phyloP scores from a whole-genome alignment of 2,329 filamentous ascomycete species.

The Penicillium vulpinum region DNA sequence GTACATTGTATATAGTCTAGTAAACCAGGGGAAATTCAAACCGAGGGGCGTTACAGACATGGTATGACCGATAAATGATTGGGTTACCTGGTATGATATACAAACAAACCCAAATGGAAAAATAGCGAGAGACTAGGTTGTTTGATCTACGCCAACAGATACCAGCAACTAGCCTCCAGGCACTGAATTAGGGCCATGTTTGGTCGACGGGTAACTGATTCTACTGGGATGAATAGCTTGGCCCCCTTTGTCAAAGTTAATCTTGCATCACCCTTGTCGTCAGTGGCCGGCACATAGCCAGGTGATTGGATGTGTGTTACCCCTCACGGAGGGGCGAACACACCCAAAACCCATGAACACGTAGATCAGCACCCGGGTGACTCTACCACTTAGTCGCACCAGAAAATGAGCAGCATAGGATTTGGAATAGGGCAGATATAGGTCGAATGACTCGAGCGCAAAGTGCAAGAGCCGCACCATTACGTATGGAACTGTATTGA shows the following conservation, averaged over 20 bases:
- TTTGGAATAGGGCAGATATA: background rate
- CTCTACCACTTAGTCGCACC: background rate
- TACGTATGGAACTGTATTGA: background rate
- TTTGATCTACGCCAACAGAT: background rate
- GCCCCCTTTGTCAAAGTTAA: slow-evolving; percentile 14
- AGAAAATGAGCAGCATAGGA: background rate
- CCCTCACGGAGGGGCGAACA: slow-evolving; percentile 6
- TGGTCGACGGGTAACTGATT: background rate
- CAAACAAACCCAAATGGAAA: background rate
- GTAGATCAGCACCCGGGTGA: slow-evolving; percentile 1
- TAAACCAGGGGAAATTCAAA: background rate
- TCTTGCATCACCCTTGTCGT: slow-evolving; percentile 20
- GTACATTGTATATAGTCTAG: background rate
- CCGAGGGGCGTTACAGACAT: background rate
- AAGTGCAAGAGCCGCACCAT: background rate
- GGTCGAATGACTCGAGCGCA: no score
- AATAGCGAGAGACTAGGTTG: background rate
- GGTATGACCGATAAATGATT: background rate
- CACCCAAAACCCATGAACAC: background rate
- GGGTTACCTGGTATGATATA: background rate
- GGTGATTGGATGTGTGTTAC: slow-evolving; percentile 13
- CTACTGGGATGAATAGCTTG: background rate
- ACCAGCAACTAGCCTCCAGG: background rate
- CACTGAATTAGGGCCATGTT: background rate
- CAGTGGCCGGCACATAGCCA: background rate